Evolutionary conservation across 2,329 filamentous ascomycete genomes (phyloP), one percentile per base, ranked within the genome.

Genomic region (Didymella exigua): DNA sequence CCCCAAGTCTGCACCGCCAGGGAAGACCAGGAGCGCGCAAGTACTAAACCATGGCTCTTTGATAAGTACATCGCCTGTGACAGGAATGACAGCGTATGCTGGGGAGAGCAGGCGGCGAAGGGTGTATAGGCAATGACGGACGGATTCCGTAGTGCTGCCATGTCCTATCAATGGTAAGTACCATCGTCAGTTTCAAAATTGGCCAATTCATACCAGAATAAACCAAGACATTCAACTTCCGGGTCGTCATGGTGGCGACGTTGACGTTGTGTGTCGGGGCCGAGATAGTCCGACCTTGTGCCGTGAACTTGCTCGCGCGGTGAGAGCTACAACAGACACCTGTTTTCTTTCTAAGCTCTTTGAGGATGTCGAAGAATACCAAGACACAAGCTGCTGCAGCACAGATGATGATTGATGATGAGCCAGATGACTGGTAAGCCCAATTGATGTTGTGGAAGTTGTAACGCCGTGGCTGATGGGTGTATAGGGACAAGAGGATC

Each of bases 381-480:
- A 82, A 80, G 37, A 59, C 60, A 49, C 58, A 56, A 31, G 63
- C 57, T 26, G 59, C 66, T 16, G 65, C 75, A 16, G 70, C 76
- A 45, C 71, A 80, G 11, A 46, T 63, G 24, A 81, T 84, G 38
- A 85, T 87, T 31, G 90, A 93, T 54, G 92, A 97, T 76, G 93
- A 97, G 76, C 90, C 90, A 4, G 95, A 98, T 82, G 93, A 96
- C 56, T 98, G 93, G 95, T 98, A 80, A 76, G 84, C 69, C 61
- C 46, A 56, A 56, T 56, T 54, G 60, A 67, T 66, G 63, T 65
- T 58, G 63, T 21, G 36, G 18, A 29, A 44, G 27, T 30, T 49
- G 24, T 13, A 47, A 21, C 21, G 33, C 18, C 2, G 18, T 44
- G 13, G 34, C 49, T 56, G 46, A 56, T 36, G 46, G 27, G 5